phyloP scores from a whole-genome alignment of 257 asterid genomes.

The Buddleja alternifolia region DNA sequence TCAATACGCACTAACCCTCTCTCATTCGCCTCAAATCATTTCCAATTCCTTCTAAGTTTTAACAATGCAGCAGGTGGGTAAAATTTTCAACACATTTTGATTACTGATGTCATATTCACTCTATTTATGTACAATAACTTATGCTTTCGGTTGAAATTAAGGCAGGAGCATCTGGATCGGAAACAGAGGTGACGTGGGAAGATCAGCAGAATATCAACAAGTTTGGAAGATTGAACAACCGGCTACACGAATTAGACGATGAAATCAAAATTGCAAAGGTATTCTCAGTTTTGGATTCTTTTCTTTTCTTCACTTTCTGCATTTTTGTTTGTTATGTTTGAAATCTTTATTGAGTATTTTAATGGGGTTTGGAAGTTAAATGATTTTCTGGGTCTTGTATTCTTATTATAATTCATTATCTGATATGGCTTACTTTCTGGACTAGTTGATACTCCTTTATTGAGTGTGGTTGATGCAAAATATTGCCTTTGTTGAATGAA shows the following conservation, averaged over 20 bases:
- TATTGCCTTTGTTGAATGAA: too few relatives aligned
- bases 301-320: not conserved
- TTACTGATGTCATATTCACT: not conserved
- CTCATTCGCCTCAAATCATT: not conserved
- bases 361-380: not conserved
- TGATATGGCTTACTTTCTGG: not conserved
- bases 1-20: slow-evolving; percentile 24
- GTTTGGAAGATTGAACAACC: slow-evolving; percentile 84
- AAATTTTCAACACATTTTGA: not conserved
- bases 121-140: not conserved
- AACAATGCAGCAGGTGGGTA: slow-evolving; percentile 54
- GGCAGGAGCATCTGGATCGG: slow-evolving; percentile 80
- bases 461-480: too few relatives aligned
- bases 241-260: slow-evolving; percentile 89
- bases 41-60: not conserved
- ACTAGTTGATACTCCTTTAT: not conserved
- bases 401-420: not conserved
- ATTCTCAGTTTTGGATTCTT: not conserved
- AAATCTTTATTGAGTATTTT: not conserved
- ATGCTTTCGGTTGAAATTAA: slow-evolving; percentile 19
- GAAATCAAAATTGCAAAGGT: slow-evolving; percentile 93
- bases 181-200: slow-evolving; percentile 87
- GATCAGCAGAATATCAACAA: slow-evolving; percentile 97
- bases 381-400: not conserved
- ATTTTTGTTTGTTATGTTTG: not conserved